A percentile compares a stretch with the other conserved stretches of the same genome.
phyloP scores from a whole-genome alignment of 139 green algal genomes.

The Eudorina sp. region DNA sequence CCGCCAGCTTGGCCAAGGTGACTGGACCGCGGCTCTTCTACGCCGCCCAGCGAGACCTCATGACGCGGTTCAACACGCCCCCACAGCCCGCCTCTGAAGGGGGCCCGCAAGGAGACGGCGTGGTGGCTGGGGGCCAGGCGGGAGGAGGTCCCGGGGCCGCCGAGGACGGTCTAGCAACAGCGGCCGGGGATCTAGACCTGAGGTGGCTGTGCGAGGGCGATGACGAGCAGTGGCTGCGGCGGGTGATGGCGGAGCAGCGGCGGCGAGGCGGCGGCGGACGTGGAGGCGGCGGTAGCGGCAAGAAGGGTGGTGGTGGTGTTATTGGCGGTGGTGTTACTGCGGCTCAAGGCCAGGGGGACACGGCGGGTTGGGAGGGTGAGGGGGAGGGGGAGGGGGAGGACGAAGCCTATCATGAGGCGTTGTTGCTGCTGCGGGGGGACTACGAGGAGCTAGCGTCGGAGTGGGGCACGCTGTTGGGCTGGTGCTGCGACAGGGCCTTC shows the following conservation, averaged over 20 bases:
- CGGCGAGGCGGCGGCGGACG: not conserved
- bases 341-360: not conserved
- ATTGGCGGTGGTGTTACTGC: not conserved
- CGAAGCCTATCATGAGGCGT: not conserved
- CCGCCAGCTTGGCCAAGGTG: not conserved
- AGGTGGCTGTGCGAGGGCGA: slow-evolving; percentile 3
- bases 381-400: not conserved
- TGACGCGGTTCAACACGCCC: not conserved
- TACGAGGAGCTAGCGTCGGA: slow-evolving; percentile 9
- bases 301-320: not conserved
- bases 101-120: not conserved
- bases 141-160: too few species aligned
- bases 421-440: slow-evolving; percentile 30
- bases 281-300: too few species aligned
- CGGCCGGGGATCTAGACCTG: slow-evolving; percentile 30
- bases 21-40: not conserved
- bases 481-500: slow-evolving; percentile 31
- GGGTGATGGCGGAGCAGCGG: slow-evolving; percentile 9
- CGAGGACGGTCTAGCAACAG: too few species aligned
- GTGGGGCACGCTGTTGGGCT: slow-evolving; percentile 28
- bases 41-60: not conserved
- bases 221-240: slow-evolving; percentile 16
- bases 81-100: not conserved
- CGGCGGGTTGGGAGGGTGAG: not conserved
- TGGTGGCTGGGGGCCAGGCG: not conserved